These are phyloP conservation scores for Lactarius akahatsu DNA, from an alignment of 768 basidiomycete species.

Conservation along the genomic window DNA sequence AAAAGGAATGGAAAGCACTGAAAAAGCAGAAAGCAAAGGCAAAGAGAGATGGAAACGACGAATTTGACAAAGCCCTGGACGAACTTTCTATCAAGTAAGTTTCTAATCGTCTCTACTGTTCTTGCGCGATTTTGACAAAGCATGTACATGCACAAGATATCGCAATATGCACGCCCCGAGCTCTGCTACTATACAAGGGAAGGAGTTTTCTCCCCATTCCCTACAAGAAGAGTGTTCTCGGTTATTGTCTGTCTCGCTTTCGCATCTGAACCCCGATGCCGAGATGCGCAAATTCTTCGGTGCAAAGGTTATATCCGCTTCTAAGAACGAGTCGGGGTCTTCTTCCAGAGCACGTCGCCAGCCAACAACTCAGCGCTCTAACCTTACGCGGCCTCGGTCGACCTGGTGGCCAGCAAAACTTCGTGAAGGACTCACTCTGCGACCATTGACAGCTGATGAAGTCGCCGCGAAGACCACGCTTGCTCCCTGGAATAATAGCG, in stretches of 20 bases:
- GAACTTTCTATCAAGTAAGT: conserved; percentile 78
- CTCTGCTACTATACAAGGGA: conserved; percentile 2
- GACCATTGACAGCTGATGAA: conserved; percentile 58
- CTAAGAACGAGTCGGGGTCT: conserved; percentile 41
- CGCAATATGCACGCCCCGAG: conserved; percentile 47
- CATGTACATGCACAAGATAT: conserved; percentile 40
- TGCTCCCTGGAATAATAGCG: conserved; percentile 41
- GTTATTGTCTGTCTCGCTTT: conserved; percentile 75
- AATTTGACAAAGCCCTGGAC: conserved; percentile 80
- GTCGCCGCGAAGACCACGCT: conserved; percentile 42
- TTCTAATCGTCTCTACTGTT: conserved; percentile 7
- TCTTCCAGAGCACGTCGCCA: conserved; percentile 42
- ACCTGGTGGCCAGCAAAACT: conserved; percentile 71
- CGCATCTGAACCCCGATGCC: conserved; percentile 82
- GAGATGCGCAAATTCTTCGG: conserved; percentile 96
- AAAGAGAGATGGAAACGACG: conserved; percentile 62
- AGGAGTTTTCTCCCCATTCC: conserved; percentile 33
- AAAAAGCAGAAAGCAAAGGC: conserved; percentile 67
- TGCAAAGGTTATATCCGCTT: conserved; percentile 76
- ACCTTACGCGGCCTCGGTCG: conserved; percentile 72
- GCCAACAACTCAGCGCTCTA: conserved; percentile 53
- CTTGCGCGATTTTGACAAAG: not conserved
- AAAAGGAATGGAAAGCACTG: conserved; percentile 51
- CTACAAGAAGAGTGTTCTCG: conserved; percentile 42
- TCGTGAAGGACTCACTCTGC: conserved; percentile 72